Evolutionary conservation across 78 protist genomes (phyloP).

Genomic region (Speleostelium caveatum): DNA sequence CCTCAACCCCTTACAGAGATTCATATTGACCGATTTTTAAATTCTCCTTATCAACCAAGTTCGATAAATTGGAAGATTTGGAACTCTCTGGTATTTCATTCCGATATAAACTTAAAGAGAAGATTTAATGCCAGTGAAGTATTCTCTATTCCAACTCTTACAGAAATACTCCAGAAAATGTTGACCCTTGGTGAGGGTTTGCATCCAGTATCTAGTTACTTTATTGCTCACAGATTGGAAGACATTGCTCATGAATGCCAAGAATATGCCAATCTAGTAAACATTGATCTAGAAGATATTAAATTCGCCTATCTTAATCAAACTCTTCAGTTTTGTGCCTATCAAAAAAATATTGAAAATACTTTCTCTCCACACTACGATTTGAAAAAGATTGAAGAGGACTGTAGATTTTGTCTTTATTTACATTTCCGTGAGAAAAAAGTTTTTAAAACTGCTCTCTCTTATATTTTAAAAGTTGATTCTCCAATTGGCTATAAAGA

Average conservation of each 20-base stretch:
- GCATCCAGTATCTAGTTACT: background rate
- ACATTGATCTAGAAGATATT: too few relatives aligned
- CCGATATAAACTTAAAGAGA: background rate
- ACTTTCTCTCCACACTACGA: too few relatives aligned
- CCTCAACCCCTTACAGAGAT: background rate
- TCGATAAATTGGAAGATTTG: conserved; percentile 24
- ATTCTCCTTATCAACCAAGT: background rate
- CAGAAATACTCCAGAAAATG: conserved; percentile 7
- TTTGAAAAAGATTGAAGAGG: conserved; percentile 11
- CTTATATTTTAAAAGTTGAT: conserved; percentile 31
- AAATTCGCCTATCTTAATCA: too few relatives aligned
- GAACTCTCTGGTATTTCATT: conserved; percentile 26
- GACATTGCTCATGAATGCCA: background rate
- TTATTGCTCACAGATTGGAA: background rate
- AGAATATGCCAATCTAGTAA: background rate
- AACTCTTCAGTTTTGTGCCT: too few relatives aligned
- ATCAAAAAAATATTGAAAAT: too few relatives aligned
- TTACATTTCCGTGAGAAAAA: background rate
- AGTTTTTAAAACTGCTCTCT: conserved; percentile 11
- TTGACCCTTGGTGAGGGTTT: conserved; percentile 6
- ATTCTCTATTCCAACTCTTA: background rate
- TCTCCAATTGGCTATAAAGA: conserved; percentile 26
- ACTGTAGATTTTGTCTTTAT: background rate
- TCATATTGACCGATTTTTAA: background rate
- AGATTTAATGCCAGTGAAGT: background rate